A percentile compares a stretch with the other conserved stretches of the same genome.
These are phyloP conservation scores for Centella asiatica DNA, from an alignment of 129 eudicot species.

Conservation along the genomic window DNA sequence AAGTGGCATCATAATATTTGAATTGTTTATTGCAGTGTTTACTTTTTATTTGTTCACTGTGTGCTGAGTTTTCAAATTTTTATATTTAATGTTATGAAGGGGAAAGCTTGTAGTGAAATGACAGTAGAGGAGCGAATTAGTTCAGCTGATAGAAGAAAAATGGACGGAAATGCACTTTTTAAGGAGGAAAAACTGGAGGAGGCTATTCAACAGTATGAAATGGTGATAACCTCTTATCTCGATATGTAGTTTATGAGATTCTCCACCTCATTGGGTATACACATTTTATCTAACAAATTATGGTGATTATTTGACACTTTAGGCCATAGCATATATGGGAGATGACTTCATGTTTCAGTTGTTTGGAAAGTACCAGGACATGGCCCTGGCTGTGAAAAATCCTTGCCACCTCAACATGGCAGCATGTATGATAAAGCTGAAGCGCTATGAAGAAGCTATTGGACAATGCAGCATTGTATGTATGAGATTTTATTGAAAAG, in stretches of 20 bases:
- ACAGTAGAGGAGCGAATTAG: slow-evolving; percentile 97
- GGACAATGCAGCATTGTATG: slow-evolving; percentile 80
- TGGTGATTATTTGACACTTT: slow-evolving; percentile 6
- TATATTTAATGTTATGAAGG: slow-evolving; percentile 29
- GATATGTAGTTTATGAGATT: not conserved
- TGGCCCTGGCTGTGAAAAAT: slow-evolving; percentile 94
- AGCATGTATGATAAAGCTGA: slow-evolving; percentile 86
- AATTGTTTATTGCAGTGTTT: not conserved
- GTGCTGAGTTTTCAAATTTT: not conserved
- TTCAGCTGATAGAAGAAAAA: slow-evolving; percentile 88
- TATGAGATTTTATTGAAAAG: slow-evolving; percentile 10
- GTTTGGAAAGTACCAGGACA: slow-evolving; percentile 85
- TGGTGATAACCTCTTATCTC: slow-evolving; percentile 35
- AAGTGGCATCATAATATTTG: not conserved
- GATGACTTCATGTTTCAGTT: slow-evolving; percentile 99
- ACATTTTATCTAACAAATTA: slow-evolving; percentile 11
- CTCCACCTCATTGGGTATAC: not conserved
- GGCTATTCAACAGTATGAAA: slow-evolving; percentile 98
- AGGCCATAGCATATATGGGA: slow-evolving; percentile 98
- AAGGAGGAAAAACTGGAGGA: slow-evolving; percentile 85
- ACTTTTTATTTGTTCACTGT: slow-evolving; percentile 1
- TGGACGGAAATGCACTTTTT: slow-evolving; percentile 88
- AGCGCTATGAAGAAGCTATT: slow-evolving; percentile 83
- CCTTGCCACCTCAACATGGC: slow-evolving; percentile 97
- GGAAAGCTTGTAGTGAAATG: slow-evolving; percentile 94